Base-by-base conservation (phyloP, 371 early-diverging fungal species). In the Saksenaea oblongispora region DNA sequence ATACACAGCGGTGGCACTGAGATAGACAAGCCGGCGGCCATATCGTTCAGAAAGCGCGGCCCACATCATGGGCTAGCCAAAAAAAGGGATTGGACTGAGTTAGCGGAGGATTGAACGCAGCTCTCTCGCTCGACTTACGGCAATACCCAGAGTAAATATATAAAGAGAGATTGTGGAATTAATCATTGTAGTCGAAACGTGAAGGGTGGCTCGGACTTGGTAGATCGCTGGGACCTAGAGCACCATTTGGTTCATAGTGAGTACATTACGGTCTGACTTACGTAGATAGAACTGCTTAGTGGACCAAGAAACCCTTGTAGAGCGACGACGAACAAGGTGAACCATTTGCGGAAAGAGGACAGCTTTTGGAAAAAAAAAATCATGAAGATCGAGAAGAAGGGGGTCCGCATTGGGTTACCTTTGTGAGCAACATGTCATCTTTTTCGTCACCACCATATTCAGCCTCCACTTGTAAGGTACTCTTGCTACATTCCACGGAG, bases 1-100 rank as follows among this genome's bases (percentile, higher is more conserved):
- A 70, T 84, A 92, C 9, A 92, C 61, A 0, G 79, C 11, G 28
- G 86, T 80, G 3, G 89, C 85, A 1, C 58, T n/a, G 10, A 89
- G 69, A 59, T 90, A 90, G 10, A 92, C 79, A 0, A 79, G 70
- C 39, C 88, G 82, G 15, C 93, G 82, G 3, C 89, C 88, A 61
- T 81, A 78, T 5, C 70, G 59, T 66, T 93, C 93, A 0, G 92
- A 88, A 13, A 89, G 63, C 22, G 87, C 79, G 15, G 88, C 91
- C 88, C 88, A 91, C 24, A 88, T 59, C n/a, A 93, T 54, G 14
- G 88, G 87, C 81, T 81, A 61, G 14, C 18, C n/a, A 41, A 34
- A 42, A 56, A 17, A 56, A 56, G 13, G n/a, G 10, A 28, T 24
- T 31, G 15, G 39, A 8, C 37, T 7, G 5, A 37, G 36, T 34